Evolutionary conservation across 495 filamentous ascomycete species (phyloP), one percentile per base, ranked within the genome.

Genomic region (Cladorrhinum samala): DNA sequence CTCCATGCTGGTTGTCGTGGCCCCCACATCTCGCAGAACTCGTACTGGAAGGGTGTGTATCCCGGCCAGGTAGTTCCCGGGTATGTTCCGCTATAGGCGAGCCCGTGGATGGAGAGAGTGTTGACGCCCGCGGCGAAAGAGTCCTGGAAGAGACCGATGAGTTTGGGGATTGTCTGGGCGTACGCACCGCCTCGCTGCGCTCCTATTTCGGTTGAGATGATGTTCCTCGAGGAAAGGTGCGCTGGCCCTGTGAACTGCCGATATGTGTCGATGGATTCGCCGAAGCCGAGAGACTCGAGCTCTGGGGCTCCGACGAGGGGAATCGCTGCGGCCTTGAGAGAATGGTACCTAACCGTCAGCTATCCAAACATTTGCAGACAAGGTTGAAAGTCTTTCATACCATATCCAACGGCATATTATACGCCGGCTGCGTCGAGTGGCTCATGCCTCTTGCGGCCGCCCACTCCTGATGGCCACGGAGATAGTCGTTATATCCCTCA

Each of bases 341-440:
- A n/a, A n/a, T n/a, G n/a, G n/a, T n/a, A n/a, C n/a, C n/a, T n/a
- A n/a, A n/a, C n/a, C n/a, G n/a, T n/a, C n/a, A n/a, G n/a, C n/a
- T n/a, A n/a, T n/a, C n/a, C n/a, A n/a, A n/a, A n/a, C n/a, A n/a
- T n/a, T n/a, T n/a, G n/a, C n/a, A n/a, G n/a, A n/a, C n/a, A n/a
- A n/a, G n/a, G n/a, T n/a, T n/a, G n/a, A n/a, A n/a, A n/a, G n/a
- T n/a, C n/a, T n/a, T n/a, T n/a, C n/a, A 24, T 2, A 49, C 54
- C 70, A 76, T 72, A 50, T 78, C 71, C 33, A 80, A 61, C 0
- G 72, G 72, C 36, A 77, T 49, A 37, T 78, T 77, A 57, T 80
- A 80, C 0, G 65, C 69, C 1, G 72, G 65, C 56, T 80, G 77
- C 17, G 67, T 53, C 4, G 77, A 78, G 23, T 67, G 70, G 40